Conservation (phyloP, 2,329 filamentous ascomycete species). For the Hypoxylon sp. region DNA sequence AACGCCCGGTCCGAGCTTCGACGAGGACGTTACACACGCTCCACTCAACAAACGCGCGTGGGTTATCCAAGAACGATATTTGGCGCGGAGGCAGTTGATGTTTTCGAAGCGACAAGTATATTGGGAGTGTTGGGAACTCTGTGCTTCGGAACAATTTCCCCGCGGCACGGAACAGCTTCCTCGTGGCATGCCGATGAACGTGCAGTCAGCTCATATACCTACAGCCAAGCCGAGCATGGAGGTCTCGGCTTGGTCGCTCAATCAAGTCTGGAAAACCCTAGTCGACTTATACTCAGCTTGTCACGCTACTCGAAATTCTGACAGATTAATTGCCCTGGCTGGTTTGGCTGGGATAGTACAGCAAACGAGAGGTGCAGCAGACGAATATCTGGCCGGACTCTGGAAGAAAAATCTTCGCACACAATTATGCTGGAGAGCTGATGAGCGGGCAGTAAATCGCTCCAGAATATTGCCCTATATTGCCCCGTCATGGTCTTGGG, state of each 20-base stretch:
- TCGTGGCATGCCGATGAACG: too few species aligned
- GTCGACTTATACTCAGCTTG: not conserved
- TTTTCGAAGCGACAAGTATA: conserved; percentile 11
- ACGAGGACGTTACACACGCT: not conserved
- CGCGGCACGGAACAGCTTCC: too few species aligned
- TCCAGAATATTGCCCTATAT: not conserved
- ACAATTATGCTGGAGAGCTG: not conserved
- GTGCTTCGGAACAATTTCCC: not conserved
- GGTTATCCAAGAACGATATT: conserved; percentile 16
- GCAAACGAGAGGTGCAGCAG: not conserved
- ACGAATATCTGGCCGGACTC: not conserved
- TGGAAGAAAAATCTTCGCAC: not conserved
- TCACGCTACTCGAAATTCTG: not conserved
- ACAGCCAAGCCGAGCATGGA: not conserved
- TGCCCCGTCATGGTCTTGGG: conserved; percentile 27
- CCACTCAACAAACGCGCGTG: conserved; percentile 2
- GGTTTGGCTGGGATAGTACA: not conserved
- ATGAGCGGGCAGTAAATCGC: not conserved
- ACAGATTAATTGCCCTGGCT: not conserved
- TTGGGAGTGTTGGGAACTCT: conserved; percentile 10
- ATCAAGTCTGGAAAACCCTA: not conserved
- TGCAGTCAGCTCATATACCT: too few species aligned
- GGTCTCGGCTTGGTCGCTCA: not conserved
- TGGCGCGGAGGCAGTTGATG: conserved; percentile 8
- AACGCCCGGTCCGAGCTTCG: not conserved